Evolutionary conservation across 345 rosid genomes (phyloP).

Genomic region (Gossypioides kirkii): DNA sequence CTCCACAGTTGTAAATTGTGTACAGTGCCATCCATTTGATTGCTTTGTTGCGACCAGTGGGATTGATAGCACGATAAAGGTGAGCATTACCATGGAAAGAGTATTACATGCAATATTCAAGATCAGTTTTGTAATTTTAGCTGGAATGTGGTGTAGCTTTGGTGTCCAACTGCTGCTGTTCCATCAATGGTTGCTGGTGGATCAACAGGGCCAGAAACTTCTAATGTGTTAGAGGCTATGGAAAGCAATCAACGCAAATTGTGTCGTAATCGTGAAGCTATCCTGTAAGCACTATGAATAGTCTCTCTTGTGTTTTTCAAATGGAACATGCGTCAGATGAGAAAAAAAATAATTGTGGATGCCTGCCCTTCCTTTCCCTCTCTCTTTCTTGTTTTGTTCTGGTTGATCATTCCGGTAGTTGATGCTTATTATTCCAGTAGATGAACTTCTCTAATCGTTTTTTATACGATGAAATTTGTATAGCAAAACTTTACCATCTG

Average conservation of each 20-base stretch:
- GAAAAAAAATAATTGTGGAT: neutral
- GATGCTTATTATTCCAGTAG: neutral
- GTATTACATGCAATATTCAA: neutral
- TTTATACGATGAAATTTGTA: neutral
- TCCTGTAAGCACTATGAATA: conserved; percentile 46
- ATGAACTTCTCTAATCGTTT: neutral
- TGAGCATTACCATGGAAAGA: conserved; percentile 23
- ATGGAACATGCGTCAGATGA: neutral
- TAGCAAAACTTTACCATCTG: neutral
- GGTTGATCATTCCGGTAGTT: neutral
- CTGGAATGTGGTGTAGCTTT: conserved; percentile 37
- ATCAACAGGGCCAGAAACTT: conserved; percentile 77
- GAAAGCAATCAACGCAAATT: conserved; percentile 71
- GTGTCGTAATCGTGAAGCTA: conserved; percentile 56
- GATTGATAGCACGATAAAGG: conserved; percentile 91
- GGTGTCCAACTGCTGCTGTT: conserved; percentile 73
- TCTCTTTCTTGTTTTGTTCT: neutral
- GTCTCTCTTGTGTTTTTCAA: neutral
- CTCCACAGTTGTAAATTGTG: conserved; percentile 83
- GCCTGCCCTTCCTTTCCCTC: too few species aligned
- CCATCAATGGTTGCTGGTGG: conserved; percentile 73
- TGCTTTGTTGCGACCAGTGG: conserved; percentile 97
- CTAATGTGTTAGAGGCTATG: conserved; percentile 64
- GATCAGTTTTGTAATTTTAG: conserved; percentile 12
- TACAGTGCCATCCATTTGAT: conserved; percentile 92